phyloP scores from a whole-genome alignment of 441 rosid species.

The Corymbia citriodora region DNA sequence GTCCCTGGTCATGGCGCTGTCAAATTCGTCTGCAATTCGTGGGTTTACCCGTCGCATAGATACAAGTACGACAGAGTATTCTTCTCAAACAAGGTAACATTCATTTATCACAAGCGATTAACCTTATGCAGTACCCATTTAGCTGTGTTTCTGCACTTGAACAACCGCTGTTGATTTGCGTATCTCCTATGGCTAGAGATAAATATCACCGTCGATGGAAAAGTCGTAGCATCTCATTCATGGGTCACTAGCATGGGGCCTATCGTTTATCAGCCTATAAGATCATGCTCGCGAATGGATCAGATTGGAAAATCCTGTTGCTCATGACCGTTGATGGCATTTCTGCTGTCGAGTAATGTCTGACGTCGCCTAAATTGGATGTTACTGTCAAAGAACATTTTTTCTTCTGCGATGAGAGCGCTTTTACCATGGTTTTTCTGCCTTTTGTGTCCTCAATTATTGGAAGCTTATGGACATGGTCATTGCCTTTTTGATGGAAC shows the following conservation, averaged over 20 bases:
- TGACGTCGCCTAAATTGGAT: neutral
- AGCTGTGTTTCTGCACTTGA: neutral
- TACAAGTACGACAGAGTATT: conserved; percentile 68
- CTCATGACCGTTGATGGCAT: neutral
- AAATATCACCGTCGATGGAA: neutral
- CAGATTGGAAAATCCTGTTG: neutral
- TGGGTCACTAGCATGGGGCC: neutral
- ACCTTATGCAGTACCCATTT: neutral
- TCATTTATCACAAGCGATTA: neutral
- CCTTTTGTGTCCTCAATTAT: neutral
- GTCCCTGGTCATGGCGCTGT: conserved; percentile 2
- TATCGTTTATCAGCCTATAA: neutral
- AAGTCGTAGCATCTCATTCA: neutral
- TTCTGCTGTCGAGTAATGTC: neutral
- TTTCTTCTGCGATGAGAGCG: too few species aligned
- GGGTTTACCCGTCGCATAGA: conserved; percentile 74
- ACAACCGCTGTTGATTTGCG: neutral
- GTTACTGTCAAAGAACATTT: neutral
- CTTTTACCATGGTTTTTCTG: neutral
- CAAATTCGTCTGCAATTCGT: conserved; percentile 16
- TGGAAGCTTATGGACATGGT: neutral
- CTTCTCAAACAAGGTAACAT: conserved; percentile 80
- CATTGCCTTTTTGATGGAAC: neutral
- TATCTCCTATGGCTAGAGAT: neutral
- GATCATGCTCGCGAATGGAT: neutral